Evolutionary conservation across 768 basidiomycete species (phyloP), one percentile per base, ranked within the genome.

Genomic region (Kwoniella mangroviensis): DNA sequence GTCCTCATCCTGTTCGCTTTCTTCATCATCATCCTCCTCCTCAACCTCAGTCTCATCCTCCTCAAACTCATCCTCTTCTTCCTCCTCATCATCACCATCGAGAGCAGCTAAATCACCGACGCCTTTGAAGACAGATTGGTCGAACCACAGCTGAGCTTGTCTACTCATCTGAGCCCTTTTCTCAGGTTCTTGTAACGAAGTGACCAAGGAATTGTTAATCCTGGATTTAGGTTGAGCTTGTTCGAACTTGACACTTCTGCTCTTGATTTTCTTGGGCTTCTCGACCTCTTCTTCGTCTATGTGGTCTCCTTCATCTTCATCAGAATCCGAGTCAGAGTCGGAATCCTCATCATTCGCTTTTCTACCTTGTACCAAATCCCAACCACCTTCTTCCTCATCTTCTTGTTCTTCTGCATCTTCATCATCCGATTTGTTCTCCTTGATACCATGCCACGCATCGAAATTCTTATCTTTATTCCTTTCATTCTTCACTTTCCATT

Each of bases 131-230:
- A 97, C 83, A 61, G 91, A 91, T 83, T 97, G 96, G 73, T 91
- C 90, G 84, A 98, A 99, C 97, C 97, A 99, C n/a, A 98, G 81
- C 75, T 90, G 87, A 2, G 94, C 88, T 55, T 89, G 82, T 24
- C 84, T 78, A 59, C 79, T 82, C 79, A 85, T 84, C 63, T 83
- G 81, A 5, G 81, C 80, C 49, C 78, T 42, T 41, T 83, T 69
- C 67, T 80, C 79, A 21, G 76, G 67, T 54, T 81, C 82, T 21
- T 85, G 85, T 42, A 88, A 84, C 41, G 86, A 85, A 2, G 86
- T 85, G 45, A 88, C 79, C 15, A 91, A 83, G 52, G 71, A 66
- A 45, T 57, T 42, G 65, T 57, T 71, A 54, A 49, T 59, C 65
- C 42, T 70, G 68, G 63, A 69, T 73, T 64, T 0, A 28, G 28